phyloP scores from a whole-genome alignment of 208 protist species.

The Leishmania gerbilli region DNA sequence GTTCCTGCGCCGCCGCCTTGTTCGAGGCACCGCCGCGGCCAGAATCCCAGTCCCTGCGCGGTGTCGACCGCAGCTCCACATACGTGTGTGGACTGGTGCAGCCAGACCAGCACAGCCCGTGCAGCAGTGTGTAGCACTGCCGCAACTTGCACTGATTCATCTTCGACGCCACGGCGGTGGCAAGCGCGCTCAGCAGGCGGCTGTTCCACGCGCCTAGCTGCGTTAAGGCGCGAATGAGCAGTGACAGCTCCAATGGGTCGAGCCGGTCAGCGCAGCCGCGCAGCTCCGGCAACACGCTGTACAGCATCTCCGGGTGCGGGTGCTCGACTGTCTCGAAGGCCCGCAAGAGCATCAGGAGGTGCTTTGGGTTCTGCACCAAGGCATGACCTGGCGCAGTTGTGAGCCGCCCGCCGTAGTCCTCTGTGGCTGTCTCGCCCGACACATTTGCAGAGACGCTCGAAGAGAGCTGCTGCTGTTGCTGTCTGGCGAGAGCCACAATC shows the following conservation, averaged over 20 bases:
- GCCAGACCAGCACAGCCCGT: conserved; percentile 59
- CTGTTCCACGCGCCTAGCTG: conserved; percentile 78
- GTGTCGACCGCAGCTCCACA: conserved; percentile 24
- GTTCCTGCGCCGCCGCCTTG: conserved; percentile 32
- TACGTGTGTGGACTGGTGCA: conserved; percentile 51
- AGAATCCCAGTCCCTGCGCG: conserved; percentile 10
- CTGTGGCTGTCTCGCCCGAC: neutral
- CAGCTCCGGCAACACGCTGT: conserved; percentile 60
- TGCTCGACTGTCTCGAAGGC: conserved; percentile 54
- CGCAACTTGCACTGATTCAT: conserved; percentile 44
- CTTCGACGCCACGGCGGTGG: conserved; percentile 36
- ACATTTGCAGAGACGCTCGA: neutral
- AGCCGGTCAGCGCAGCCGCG: conserved; percentile 43
- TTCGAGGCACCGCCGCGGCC: neutral
- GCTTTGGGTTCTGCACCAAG: conserved; percentile 42
- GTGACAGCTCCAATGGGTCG: conserved; percentile 74
- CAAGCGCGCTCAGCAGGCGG: conserved; percentile 48
- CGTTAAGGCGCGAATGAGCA: conserved; percentile 63
- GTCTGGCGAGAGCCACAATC: conserved; percentile 15
- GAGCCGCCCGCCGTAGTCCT: neutral
- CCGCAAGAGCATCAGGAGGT: conserved; percentile 84
- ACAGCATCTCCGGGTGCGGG: conserved; percentile 53
- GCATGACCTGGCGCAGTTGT: neutral
- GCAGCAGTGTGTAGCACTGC: conserved; percentile 69
- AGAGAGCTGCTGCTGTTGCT: conserved; percentile 12